These are phyloP conservation scores for Clarkia xantiana DNA, from an alignment of 345 rosid species.

Conservation along the genomic window DNA sequence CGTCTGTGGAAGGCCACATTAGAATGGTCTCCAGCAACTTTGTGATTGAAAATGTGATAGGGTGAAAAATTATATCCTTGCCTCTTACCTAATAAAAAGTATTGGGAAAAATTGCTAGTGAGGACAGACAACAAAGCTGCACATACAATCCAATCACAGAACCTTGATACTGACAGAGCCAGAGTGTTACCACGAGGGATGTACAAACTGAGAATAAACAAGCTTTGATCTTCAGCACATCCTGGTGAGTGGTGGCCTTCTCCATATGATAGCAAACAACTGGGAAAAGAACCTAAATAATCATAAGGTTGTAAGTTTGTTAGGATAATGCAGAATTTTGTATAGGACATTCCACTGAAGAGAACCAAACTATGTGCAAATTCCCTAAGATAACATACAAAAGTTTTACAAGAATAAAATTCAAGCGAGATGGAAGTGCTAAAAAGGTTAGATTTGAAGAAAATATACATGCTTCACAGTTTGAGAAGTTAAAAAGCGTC, in stretches of 20 bases:
- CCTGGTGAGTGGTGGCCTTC: slow-evolving; percentile 26
- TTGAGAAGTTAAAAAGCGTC: no score
- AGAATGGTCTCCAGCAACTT: slow-evolving; percentile 37
- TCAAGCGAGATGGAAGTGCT: no score
- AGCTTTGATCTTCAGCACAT: slow-evolving; percentile 52
- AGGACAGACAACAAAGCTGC: neutral
- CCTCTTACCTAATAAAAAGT: slow-evolving; percentile 42
- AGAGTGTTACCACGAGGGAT: slow-evolving; percentile 52
- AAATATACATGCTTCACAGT: no score
- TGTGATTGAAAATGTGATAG: slow-evolving; percentile 34
- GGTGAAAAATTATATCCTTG: slow-evolving; percentile 34
- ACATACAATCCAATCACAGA: neutral
- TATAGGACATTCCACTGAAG: no score
- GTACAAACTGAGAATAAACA: slow-evolving; percentile 76
- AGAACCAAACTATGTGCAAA: no score
- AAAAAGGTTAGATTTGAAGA: no score
- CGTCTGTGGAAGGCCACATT: slow-evolving; percentile 64
- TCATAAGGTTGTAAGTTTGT: slow-evolving; percentile 4
- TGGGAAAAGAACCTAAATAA: slow-evolving; percentile 61
- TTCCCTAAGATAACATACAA: no score
- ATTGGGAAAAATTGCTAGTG: slow-evolving; percentile 2
- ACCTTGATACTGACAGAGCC: slow-evolving; percentile 3
- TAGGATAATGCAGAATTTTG: no score
- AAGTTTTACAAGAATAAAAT: no score
- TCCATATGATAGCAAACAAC: slow-evolving; percentile 34